Base-by-base conservation (phyloP, 108 stramenopile genomes). In the Schizochytrium sp. region DNA sequence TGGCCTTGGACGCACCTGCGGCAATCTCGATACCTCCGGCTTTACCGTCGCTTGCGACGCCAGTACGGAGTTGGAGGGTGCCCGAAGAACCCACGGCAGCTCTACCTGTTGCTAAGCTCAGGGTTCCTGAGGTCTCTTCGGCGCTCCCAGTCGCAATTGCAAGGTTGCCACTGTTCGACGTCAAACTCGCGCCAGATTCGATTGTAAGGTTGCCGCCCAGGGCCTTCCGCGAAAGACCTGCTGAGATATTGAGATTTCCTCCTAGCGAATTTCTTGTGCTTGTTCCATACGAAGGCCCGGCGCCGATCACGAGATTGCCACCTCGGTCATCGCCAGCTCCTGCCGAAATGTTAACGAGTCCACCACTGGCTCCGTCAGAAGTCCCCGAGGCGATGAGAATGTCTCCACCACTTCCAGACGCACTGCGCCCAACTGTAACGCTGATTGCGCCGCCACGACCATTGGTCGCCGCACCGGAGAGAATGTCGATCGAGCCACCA, bases 1-100 rank as follows among this genome's bases (percentile, higher is more conserved):
- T 44, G 58, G 43, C 76, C 0, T 12, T 76, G 23, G 91, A 91
- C 57, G 91, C 91, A 34, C 72, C 72, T 21, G 72, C 72, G 5
- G 3, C 44, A 12, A 72, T 21, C 8, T n/a, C 21, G 41, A 93
- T 87, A 16, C 89, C 72, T 19, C 91, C 91, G 43, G 92, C 93
- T 4, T 58, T 91, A 5, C 93, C 93, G 18, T 25, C 57, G 25
- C 60, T 44, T 5, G 92, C 91, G 4, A 5, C 23, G 6, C 93
- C 92, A 6, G 92, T 92, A 8, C 87, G 92, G 19, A 93, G 44
- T 5, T 63, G n/a, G 29, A 93, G 63, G 2, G 43, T 41, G 2
- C 92, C 92, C 4, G 92, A 45, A 60, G 44, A 87, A 8, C 92
- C 92, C 18, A 23, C 58, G 14, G 16, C 76, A 3, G 48, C 51